phyloP scores from a whole-genome alignment of 1,284 basidiomycete species.

The Phellopilus nigrolimitatus region DNA sequence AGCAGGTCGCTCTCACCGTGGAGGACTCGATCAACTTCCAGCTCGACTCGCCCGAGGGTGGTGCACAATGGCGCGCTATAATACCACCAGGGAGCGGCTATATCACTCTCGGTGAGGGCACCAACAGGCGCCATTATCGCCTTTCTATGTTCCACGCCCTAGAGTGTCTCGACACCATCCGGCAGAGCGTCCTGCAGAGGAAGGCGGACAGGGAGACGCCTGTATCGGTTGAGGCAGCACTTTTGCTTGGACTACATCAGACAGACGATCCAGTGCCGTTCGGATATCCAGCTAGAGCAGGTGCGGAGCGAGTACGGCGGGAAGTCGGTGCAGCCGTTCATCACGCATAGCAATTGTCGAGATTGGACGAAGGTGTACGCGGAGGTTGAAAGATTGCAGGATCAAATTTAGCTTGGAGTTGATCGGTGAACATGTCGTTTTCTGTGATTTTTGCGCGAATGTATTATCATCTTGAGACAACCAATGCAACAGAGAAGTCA shows the following conservation, averaged over 20 bases:
- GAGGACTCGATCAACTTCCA: conserved; percentile 21
- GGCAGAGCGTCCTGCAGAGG: conserved; percentile 13
- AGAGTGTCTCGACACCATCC: conserved; percentile 15
- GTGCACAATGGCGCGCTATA: conserved; percentile 17
- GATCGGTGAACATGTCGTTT: conserved; percentile 30
- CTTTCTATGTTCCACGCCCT: conserved; percentile 19
- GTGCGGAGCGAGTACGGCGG: conserved; percentile 20
- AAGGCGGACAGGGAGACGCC: conserved; percentile 12
- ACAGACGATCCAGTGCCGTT: conserved; percentile 17
- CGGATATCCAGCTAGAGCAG: conserved; percentile 19
- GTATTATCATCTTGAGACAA: no score
- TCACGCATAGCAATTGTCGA: conserved; percentile 19
- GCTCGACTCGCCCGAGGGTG: conserved; percentile 16
- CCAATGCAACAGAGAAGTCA: no score
- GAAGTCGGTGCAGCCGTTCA: conserved; percentile 20
- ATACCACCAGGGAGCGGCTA: conserved; percentile 15
- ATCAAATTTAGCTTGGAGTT: not conserved
- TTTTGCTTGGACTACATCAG: conserved; percentile 18
- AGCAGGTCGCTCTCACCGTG: conserved; percentile 16
- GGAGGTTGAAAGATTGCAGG: conserved; percentile 13
- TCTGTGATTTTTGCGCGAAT: no score
- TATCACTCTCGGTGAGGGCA: conserved; percentile 12
- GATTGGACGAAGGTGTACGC: conserved; percentile 19
- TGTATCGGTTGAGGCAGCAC: conserved; percentile 12
- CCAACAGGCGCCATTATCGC: conserved; percentile 7